Percentiles rank a stretch among this genome's conserved stretches.
These are phyloP conservation scores for Nemania serpens DNA, from an alignment of 2,329 filamentous ascomycete species.

Conservation along the genomic window DNA sequence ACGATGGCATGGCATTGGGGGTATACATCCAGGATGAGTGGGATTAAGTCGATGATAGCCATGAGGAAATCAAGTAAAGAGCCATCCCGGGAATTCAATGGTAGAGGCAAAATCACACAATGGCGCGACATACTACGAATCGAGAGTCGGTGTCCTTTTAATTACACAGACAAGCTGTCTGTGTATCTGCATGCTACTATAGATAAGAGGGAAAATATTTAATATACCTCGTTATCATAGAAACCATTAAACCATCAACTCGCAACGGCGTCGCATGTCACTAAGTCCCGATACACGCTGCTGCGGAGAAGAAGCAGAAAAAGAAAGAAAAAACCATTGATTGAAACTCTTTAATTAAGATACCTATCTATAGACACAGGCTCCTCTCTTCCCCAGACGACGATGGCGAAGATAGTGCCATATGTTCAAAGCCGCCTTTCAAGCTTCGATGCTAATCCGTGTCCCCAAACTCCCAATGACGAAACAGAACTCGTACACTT, in stretches of 20 bases:
- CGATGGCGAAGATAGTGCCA: conserved; percentile 3
- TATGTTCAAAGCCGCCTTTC: conserved; percentile 14
- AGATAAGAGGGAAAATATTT: background rate
- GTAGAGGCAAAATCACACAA: background rate
- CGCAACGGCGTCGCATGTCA: background rate
- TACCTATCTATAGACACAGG: conserved; percentile 12
- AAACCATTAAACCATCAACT: background rate
- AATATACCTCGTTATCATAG: background rate
- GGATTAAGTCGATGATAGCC: background rate
- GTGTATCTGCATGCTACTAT: background rate
- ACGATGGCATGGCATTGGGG: background rate
- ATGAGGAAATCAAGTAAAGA: background rate
- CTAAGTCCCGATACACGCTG: background rate
- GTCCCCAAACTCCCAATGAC: conserved; percentile 22
- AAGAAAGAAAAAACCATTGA: conserved; percentile 25
- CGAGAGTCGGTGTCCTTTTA: no score
- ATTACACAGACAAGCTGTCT: no score
- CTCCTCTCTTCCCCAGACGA: conserved; percentile 5
- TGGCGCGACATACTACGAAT: background rate
- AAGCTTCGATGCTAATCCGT: conserved; percentile 21
- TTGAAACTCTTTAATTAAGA: conserved; percentile 17
- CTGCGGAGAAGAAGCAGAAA: conserved; percentile 16
- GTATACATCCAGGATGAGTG: background rate
- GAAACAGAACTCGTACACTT: conserved; percentile 29
- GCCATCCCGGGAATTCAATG: no score